Evolutionary conservation across 345 rosid genomes (phyloP).

Genomic region (Euphorbia peplus): DNA sequence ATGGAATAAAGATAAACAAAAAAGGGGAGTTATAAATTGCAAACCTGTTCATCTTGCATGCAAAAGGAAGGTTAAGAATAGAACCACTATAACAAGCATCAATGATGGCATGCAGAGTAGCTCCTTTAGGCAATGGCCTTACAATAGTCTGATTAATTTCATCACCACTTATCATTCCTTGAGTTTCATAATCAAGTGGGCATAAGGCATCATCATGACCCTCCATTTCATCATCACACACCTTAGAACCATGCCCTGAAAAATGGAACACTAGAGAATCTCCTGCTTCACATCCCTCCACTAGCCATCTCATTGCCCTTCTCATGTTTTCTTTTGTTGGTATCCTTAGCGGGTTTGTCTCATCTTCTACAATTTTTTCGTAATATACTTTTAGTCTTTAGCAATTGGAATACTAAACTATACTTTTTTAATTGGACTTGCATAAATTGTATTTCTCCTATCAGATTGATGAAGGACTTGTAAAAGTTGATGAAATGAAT

Average conservation of each 20-base stretch:
- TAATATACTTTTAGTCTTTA: background rate
- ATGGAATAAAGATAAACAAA: no score
- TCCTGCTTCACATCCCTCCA: constrained; percentile 58
- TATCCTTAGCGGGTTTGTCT: constrained; percentile 39
- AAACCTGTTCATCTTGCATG: constrained; percentile 65
- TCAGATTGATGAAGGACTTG: no score
- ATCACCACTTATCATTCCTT: constrained; percentile 68
- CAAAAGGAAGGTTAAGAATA: constrained; percentile 58
- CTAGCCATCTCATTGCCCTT: constrained; percentile 64
- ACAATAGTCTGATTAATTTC: constrained; percentile 62
- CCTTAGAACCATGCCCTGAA: constrained; percentile 77
- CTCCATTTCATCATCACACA: constrained; percentile 50
- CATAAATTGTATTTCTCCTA: no score
- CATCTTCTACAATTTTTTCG: constrained; percentile 53
- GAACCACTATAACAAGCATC: constrained; percentile 78
- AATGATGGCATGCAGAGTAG: constrained; percentile 62
- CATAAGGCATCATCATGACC: constrained; percentile 67
- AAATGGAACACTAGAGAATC: constrained; percentile 80
- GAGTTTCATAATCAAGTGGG: constrained; percentile 71
- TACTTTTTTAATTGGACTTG: no score
- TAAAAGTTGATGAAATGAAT: no score
- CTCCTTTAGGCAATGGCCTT: constrained; percentile 66
- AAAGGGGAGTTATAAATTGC: no score
- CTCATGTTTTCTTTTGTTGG: constrained; percentile 77
- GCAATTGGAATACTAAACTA: background rate